Conservation (phyloP, 306 rosid genomes). For the Sechiopsis laciniata region DNA sequence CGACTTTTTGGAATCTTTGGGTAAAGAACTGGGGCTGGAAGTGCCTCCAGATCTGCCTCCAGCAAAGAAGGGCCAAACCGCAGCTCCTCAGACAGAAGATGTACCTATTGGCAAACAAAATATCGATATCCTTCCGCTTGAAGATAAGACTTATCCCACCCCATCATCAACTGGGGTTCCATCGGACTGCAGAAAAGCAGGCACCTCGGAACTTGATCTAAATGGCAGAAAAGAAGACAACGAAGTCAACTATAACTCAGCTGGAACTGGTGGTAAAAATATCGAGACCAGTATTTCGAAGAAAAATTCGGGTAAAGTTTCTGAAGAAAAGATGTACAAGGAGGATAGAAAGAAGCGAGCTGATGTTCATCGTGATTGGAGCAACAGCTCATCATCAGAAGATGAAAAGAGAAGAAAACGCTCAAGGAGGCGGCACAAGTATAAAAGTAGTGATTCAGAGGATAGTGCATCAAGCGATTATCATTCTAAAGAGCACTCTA, state of each 20-base stretch:
- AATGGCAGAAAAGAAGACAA: slow-evolving; percentile 31
- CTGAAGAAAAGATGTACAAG: slow-evolving; percentile 28
- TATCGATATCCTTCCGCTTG: slow-evolving; percentile 21
- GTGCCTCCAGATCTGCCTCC: slow-evolving; percentile 73
- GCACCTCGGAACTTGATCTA: slow-evolving; percentile 28
- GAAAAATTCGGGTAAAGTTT: slow-evolving; percentile 30
- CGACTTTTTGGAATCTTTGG: slow-evolving; percentile 90
- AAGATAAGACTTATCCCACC: slow-evolving; percentile 24
- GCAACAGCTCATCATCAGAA: slow-evolving; percentile 45
- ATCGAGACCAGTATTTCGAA: slow-evolving; percentile 29
- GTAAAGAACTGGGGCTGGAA: slow-evolving; percentile 90
- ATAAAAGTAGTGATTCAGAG: slow-evolving; percentile 42
- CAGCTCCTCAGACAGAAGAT: slow-evolving; percentile 38
- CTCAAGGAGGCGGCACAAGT: slow-evolving; percentile 48
- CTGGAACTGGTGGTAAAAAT: slow-evolving; percentile 29
- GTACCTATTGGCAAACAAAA: slow-evolving; percentile 32
- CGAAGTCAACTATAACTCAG: slow-evolving; percentile 33
- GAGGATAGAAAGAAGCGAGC: slow-evolving; percentile 33
- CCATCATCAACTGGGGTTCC: slow-evolving; percentile 9
- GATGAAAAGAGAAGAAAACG: slow-evolving; percentile 59
- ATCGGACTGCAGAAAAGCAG: slow-evolving; percentile 27
- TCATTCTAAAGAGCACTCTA: slow-evolving; percentile 37
- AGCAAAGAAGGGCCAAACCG: slow-evolving; percentile 37
- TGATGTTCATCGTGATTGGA: slow-evolving; percentile 32
- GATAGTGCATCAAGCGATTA: slow-evolving; percentile 48